Conservation (phyloP, 1,139 yeast genomes). For the Sugiyamaella sp. region DNA sequence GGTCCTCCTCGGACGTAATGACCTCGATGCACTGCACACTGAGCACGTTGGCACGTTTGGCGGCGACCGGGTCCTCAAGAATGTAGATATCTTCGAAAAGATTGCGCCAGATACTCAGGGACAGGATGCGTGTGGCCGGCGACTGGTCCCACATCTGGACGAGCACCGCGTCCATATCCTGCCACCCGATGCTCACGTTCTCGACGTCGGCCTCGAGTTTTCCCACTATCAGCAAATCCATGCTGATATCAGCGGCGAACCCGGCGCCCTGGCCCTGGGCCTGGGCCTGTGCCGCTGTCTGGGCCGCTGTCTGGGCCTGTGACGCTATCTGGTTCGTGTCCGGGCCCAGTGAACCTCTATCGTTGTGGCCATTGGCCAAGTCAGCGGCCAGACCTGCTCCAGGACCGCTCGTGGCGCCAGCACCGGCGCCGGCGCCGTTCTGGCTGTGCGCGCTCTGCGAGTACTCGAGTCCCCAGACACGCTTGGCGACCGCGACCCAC, state of each 20-base stretch:
- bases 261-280: neutral
- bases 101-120: conserved; percentile 77
- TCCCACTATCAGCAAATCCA: conserved; percentile 7
- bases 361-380: too few species aligned
- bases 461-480: conserved; percentile 71
- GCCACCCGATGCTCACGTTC: conserved; percentile 69
- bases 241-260: neutral
- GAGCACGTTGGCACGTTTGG: conserved; percentile 74
- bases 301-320: neutral
- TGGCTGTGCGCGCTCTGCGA: conserved; percentile 39
- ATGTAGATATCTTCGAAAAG: conserved; percentile 93
- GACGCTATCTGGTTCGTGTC: neutral
- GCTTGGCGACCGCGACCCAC: conserved; percentile 93
- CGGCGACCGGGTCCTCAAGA: conserved; percentile 87
- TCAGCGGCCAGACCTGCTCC: neutral
- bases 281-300: neutral
- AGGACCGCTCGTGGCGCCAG: neutral
- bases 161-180: conserved; percentile 78
- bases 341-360: too few species aligned
- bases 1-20: conserved; percentile 65
- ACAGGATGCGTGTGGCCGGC: conserved; percentile 66
- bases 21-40: conserved; percentile 84
- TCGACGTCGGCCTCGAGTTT: conserved; percentile 19
- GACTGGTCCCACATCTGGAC: conserved; percentile 73
- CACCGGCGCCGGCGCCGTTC: conserved; percentile 12